Percentiles rank a stretch among this genome's conserved stretches.
phyloP scores from a whole-genome alignment of 2,329 filamentous ascomycete species.

The Diaporthe longicolla region DNA sequence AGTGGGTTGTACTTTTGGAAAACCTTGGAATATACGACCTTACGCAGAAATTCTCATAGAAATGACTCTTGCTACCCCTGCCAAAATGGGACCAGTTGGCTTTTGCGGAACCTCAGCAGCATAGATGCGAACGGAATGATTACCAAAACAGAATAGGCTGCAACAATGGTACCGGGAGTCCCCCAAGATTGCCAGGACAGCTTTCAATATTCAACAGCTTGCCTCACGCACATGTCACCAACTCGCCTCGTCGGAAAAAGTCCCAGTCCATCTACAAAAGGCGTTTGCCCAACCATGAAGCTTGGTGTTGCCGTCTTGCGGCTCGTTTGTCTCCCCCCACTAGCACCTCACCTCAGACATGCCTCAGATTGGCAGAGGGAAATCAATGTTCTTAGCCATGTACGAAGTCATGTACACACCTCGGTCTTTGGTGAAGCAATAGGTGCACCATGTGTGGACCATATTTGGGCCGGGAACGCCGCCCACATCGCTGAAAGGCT shows the following conservation, averaged over 20 bases:
- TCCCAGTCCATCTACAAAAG: not conserved
- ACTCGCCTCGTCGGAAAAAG: not conserved
- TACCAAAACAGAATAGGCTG: not conserved
- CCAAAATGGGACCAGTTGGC: not conserved
- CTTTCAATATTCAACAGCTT: too few relatives aligned
- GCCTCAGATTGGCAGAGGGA: not conserved
- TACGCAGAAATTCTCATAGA: not conserved
- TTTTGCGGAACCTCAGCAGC: not conserved
- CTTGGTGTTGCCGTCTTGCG: not conserved
- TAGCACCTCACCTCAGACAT: not conserved
- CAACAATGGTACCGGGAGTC: too few relatives aligned
- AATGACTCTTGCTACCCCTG: slow-evolving; percentile 14
- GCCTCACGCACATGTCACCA: not conserved
- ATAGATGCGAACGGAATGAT: not conserved
- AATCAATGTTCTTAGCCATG: not conserved
- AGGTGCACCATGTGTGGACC: not conserved
- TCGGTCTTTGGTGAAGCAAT: not conserved
- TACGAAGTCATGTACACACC: slow-evolving; percentile 19
- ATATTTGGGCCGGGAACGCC: not conserved
- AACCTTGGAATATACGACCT: not conserved
- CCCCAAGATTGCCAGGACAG: not conserved
- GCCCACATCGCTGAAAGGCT: not conserved
- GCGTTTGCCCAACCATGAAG: not conserved
- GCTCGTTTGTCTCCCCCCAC: not conserved
- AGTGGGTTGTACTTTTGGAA: not conserved